Conservation (phyloP, 208 protist genomes). For the Histomonas meleagridis region DNA sequence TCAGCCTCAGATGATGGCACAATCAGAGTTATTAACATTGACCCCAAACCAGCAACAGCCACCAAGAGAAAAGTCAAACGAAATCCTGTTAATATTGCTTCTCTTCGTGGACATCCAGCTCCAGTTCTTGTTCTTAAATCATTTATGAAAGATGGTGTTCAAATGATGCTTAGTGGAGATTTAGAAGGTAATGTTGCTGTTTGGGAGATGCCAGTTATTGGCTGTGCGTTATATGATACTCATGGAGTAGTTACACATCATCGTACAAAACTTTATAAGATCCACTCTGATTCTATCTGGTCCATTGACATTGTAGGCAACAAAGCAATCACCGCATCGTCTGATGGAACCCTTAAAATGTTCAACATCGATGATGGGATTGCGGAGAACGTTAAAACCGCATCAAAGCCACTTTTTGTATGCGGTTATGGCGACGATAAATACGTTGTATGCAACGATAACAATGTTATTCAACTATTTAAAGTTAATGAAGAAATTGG, state of each 20-base stretch:
- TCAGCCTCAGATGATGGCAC: background rate
- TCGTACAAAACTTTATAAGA: background rate
- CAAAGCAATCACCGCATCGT: background rate
- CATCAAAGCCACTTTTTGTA: background rate
- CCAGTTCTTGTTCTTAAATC: background rate
- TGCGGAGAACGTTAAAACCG: background rate
- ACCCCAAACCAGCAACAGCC: background rate
- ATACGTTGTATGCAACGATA: background rate
- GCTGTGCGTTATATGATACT: background rate
- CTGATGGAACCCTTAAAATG: background rate
- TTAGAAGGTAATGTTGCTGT: background rate
- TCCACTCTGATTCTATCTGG: background rate
- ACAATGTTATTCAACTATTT: background rate
- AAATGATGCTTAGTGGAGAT: background rate
- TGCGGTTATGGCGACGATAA: background rate
- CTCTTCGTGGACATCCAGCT: background rate
- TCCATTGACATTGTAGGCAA: background rate
- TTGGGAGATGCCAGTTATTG: background rate
- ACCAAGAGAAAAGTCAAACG: background rate
- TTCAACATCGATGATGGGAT: background rate
- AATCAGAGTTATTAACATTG: background rate
- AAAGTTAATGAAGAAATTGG: background rate
- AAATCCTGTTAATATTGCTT: background rate
- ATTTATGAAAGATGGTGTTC: background rate
- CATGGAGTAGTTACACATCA: background rate